Evolutionary conservation across 495 filamentous ascomycete genomes (phyloP).

Genomic region (Podospora fimiseda): DNA sequence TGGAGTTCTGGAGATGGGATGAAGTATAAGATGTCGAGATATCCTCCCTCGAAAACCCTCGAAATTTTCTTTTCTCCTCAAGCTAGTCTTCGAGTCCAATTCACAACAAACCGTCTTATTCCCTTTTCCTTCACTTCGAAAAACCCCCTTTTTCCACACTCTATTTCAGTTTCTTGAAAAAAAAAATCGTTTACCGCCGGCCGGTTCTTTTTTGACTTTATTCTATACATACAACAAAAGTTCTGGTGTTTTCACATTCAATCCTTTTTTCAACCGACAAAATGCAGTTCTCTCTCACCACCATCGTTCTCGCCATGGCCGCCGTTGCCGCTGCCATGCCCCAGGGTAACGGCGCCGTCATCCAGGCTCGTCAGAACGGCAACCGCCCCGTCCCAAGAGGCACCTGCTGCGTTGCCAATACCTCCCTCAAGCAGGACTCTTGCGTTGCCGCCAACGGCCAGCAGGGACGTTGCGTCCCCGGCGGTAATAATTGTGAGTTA

Average conservation of each 20-base stretch:
- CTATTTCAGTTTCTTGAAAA: background rate
- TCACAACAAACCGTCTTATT: background rate
- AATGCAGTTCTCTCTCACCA: constrained; percentile 19
- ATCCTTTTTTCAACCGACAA: background rate
- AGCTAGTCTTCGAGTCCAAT: constrained; percentile 12
- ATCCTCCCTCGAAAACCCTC: background rate
- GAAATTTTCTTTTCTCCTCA: constrained; percentile 4
- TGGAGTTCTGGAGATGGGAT: background rate
- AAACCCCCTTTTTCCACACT: background rate
- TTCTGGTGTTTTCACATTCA: too few relatives aligned
- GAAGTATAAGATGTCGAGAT: background rate
- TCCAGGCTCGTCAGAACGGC: constrained; percentile 22
- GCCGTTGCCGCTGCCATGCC: constrained; percentile 14
- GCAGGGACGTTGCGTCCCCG: constrained; percentile 23
- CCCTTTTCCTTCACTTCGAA: constrained; percentile 3
- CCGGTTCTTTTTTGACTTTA: constrained; percentile 5
- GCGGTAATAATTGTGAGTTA: constrained; percentile 22
- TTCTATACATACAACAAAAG: background rate
- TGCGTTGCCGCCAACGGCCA: constrained; percentile 23
- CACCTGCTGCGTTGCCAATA: constrained; percentile 27
- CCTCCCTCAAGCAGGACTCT: constrained; percentile 28
- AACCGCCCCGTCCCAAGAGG: constrained; percentile 26
- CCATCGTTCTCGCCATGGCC: constrained; percentile 18
- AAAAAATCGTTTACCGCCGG: constrained; percentile 1
- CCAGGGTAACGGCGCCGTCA: constrained; percentile 3